Evolutionary conservation across 2,329 filamentous ascomycete species (phyloP), one percentile per base, ranked within the genome.

Genomic region (Trichoderma afroharzianum): DNA sequence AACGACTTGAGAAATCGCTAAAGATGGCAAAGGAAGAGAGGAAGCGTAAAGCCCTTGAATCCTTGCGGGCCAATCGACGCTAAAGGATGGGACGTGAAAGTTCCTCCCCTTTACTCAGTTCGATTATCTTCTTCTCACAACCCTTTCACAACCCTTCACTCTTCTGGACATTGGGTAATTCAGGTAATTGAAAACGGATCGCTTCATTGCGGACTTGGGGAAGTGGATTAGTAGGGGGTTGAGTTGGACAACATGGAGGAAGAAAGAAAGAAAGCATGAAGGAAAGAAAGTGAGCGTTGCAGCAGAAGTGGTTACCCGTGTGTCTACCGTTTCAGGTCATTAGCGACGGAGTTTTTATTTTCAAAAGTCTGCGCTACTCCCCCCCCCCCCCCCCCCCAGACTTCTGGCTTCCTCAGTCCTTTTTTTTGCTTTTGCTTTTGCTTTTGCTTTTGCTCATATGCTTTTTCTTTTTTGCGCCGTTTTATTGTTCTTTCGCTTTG

Each of bases 1-100:
- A 92, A 75, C 85, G 84, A 3, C 85, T 92, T 55, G 91, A 92
- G 79, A 87, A 84, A 77, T 82, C 81, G 67, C 85, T 88, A 71
- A 92, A 88, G 81, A 83, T 84, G 2, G 88, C 90, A 77, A 92
- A 92, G 80, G 85, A 89, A 75, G 87, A 88, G 74, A 81, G 82
- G 39, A 87, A 84, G 76, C 83, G 82, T 26, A 79, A 82, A 72
- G 81, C 79, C 3, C 74, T 85, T 5, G 83, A 83, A 50, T 76
- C 80, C 33, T 74, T 80, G 36, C 78, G 81, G 71, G 75, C 76
- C 14, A 76, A 76, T 61, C 77, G 76, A 69, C 78, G 79, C 72
- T 80, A 47, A 61, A 18, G 36, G 57, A 58, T 7, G 21, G 21
- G 47, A 53, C n/a, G 47, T 59, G 26, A 58, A 24, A 62, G 32